A percentile compares a stretch with the other conserved stretches of the same genome.
phyloP scores from a whole-genome alignment of 352 stramenopile species.

The Pythium brachiatum region DNA sequence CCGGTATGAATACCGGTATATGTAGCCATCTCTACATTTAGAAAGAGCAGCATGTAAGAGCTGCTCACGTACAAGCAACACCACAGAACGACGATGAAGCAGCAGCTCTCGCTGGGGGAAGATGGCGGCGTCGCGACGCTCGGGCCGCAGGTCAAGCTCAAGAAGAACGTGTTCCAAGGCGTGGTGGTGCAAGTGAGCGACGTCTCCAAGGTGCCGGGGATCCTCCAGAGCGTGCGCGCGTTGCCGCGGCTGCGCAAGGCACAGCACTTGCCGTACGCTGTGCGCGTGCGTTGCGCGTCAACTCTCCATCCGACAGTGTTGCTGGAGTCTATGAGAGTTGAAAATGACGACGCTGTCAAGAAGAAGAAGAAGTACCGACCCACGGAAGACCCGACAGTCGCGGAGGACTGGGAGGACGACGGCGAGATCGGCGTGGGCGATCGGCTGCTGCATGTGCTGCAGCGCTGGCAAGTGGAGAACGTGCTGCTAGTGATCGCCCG shows the following conservation, averaged over 20 bases:
- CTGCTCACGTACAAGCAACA: background rate
- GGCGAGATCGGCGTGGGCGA: slow-evolving; percentile 55
- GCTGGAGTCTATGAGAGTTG: background rate
- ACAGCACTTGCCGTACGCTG: slow-evolving; percentile 47
- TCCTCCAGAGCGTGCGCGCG: slow-evolving; percentile 29
- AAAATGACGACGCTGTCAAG: background rate
- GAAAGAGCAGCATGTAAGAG: slow-evolving; percentile 3
- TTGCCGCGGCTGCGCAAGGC: slow-evolving; percentile 42
- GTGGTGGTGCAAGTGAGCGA: slow-evolving; percentile 45
- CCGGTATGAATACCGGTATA: slow-evolving; percentile 8
- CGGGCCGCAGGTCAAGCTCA: slow-evolving; percentile 50
- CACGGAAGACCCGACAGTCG: slow-evolving; percentile 30
- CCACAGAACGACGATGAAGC: slow-evolving; percentile 14
- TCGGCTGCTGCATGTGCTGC: slow-evolving; percentile 74
- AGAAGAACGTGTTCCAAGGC: slow-evolving; percentile 75
- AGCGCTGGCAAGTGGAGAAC: slow-evolving; percentile 80
- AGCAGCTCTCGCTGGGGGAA: slow-evolving; percentile 20
- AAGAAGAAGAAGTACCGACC: slow-evolving; percentile 21
- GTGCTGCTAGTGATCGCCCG: slow-evolving; percentile 63
- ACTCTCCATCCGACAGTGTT: slow-evolving; percentile 17
- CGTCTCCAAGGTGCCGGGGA: slow-evolving; percentile 20
- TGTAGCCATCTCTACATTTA: slow-evolving; percentile 11
- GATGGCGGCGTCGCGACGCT: slow-evolving; percentile 31
- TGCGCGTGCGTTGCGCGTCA: slow-evolving; percentile 30
- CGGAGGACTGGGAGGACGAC: slow-evolving; percentile 58